These are phyloP conservation scores for Xanthoconium stramineum DNA, from an alignment of 768 basidiomycete genomes.

Conservation along the genomic window DNA sequence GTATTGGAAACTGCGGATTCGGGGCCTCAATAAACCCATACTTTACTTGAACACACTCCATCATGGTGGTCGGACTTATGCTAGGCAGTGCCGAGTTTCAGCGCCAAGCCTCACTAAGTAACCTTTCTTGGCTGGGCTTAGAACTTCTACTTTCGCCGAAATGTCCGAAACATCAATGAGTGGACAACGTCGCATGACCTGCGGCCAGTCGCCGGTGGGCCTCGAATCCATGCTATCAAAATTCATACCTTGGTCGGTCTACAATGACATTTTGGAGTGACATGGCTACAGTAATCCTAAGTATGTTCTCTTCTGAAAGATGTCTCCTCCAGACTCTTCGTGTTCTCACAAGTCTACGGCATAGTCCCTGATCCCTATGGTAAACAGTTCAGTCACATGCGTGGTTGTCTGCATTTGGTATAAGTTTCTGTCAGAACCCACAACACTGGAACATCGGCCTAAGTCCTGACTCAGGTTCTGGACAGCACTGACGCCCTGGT, in stretches of 20 bases:
- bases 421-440: background rate
- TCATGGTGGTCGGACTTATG: no score
- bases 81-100: no score
- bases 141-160: no score
- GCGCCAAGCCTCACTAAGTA: background rate
- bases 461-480: background rate
- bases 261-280: background rate
- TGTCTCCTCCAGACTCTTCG: background rate
- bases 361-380: background rate
- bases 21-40: background rate
- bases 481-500: background rate
- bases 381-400: background rate
- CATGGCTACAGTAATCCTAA: background rate
- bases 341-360: slow-evolving; percentile 1
- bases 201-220: background rate
- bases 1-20: slow-evolving; percentile 16
- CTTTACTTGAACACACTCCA: background rate
- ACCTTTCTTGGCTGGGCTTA: background rate
- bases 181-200: background rate
- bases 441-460: no score
- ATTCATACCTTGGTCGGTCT: background rate
- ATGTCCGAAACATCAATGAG: no score
- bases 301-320: background rate
- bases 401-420: background rate
- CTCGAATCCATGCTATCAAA: no score